Evolutionary conservation across 169 alveolate species (phyloP), one percentile per base, ranked within the genome.

Genomic region (Cryptosporidium baileyi): DNA sequence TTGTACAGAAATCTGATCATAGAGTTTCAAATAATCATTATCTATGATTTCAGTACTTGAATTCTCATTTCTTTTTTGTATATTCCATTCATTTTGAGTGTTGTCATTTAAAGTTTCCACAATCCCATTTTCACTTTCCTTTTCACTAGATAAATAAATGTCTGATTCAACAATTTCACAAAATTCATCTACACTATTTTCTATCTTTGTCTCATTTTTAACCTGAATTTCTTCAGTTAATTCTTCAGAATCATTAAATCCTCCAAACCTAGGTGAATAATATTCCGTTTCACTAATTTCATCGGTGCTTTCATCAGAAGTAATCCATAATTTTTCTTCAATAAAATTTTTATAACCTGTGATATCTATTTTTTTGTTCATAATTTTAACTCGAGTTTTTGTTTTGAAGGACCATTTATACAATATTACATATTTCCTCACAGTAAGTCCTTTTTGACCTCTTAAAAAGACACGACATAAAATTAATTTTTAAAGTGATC

Each of bases 401-500:
- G n/a, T n/a, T 17, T 24, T 57, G 11, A 17, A 11, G 41, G 24
- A 5, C 5, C 43, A 5, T 17, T 3, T 15, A 57, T 28, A 0
- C 63, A 28, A 61, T 30, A 19, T 28, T 19, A 28, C 36, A 24
- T 28, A 17, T 30, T 52, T 30, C 11, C 11, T 28, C 43, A n/a
- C n/a, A 63, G 15, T 13, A 40, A 74, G 85, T 74, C 85, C 74
- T 13, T 19, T 38, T 57, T 74, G 85, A 74, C 85, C 85, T 74
- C 85, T 74, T 74, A 52, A 28, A 41, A 22, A 74, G 85, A 74
- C 85, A 59, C 41, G 85, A 74, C 74, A 57, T 41, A n/a, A 11
- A 22, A 28, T 38, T 9, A n/a, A n/a, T n/a, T n/a, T n/a, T n/a
- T 13, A 24, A 8, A 57, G 6, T 57, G 74, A 51, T 54, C 85